Evolutionary conservation across 2,329 filamentous ascomycete species (phyloP).

Genomic region (Phaeoacremonium minimum): DNA sequence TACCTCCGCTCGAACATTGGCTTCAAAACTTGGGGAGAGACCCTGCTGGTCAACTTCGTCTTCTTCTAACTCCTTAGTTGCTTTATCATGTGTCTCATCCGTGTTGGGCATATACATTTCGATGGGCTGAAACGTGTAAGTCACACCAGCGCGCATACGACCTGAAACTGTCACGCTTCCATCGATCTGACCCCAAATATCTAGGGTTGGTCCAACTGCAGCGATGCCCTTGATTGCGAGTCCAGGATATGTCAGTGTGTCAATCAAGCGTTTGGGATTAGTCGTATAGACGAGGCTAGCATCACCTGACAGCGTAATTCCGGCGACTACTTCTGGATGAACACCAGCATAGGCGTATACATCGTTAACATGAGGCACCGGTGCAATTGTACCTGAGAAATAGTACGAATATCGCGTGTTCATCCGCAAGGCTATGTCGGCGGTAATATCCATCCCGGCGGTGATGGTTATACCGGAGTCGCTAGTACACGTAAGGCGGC

Average conservation of each 20-base stretch:
- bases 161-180: not conserved
- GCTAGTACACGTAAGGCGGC: not conserved
- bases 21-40: not conserved
- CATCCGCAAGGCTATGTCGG: not conserved
- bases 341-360: not conserved
- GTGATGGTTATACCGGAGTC: not conserved
- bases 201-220: not conserved
- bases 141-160: not conserved
- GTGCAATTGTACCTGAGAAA: not conserved
- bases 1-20: not conserved
- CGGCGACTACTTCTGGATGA: not conserved
- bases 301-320: not conserved
- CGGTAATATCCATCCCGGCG: not conserved
- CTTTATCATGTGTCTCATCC: not conserved
- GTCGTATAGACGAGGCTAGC: not conserved
- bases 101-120: not conserved
- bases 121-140: not conserved
- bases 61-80: not conserved
- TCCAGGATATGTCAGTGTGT: not conserved
- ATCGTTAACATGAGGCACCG: not conserved
- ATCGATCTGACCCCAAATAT: not conserved
- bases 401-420: not conserved
- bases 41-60: not conserved
- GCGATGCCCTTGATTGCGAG: not conserved
- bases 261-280: not conserved